Conservation (phyloP, 2,329 filamentous ascomycete species). For the Sordariomycetes sp. region DNA sequence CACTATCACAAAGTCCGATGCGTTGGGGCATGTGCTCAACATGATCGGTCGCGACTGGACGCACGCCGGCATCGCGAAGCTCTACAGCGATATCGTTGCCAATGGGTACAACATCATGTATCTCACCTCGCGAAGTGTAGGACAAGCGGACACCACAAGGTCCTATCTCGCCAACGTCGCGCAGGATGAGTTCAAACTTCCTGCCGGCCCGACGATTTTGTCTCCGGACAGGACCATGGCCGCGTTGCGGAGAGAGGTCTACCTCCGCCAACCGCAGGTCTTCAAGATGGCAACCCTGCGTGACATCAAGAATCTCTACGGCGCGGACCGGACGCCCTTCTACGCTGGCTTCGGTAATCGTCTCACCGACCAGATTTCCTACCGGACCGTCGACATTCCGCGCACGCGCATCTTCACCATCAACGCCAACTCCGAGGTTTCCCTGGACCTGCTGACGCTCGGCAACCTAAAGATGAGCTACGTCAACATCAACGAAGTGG, state of each 20-base stretch:
- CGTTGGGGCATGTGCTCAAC: slow-evolving; percentile 86
- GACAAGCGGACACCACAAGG: slow-evolving; percentile 83
- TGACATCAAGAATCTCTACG: slow-evolving; percentile 86
- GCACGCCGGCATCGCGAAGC: slow-evolving; percentile 88
- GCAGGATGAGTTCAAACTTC: slow-evolving; percentile 79
- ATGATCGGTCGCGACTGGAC: slow-evolving; percentile 98
- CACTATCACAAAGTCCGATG: slow-evolving; percentile 97
- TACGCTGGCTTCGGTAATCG: slow-evolving; percentile 97
- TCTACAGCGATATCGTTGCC: slow-evolving; percentile 89
- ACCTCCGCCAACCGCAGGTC: slow-evolving; percentile 91
- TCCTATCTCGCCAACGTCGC: slow-evolving; percentile 82
- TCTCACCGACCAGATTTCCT: slow-evolving; percentile 90
- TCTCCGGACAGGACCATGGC: slow-evolving; percentile 93
- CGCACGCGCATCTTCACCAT: slow-evolving; percentile 95
- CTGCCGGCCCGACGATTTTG: slow-evolving; percentile 87
- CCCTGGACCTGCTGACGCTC: slow-evolving; percentile 76
- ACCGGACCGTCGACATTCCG: slow-evolving; percentile 92
- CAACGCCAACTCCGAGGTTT: slow-evolving; percentile 95
- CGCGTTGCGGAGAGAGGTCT: slow-evolving; percentile 83
- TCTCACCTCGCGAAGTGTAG: slow-evolving; percentile 86
- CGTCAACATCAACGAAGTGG: slow-evolving; percentile 91
- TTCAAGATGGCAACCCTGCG: slow-evolving; percentile 99
- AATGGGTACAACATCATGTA: slow-evolving; percentile 99
- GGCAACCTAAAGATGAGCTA: slow-evolving; percentile 97
- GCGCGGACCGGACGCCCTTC: slow-evolving; percentile 69